phyloP scores from a whole-genome alignment of 1,139 yeast species.

The Diutina pseudorugosa region DNA sequence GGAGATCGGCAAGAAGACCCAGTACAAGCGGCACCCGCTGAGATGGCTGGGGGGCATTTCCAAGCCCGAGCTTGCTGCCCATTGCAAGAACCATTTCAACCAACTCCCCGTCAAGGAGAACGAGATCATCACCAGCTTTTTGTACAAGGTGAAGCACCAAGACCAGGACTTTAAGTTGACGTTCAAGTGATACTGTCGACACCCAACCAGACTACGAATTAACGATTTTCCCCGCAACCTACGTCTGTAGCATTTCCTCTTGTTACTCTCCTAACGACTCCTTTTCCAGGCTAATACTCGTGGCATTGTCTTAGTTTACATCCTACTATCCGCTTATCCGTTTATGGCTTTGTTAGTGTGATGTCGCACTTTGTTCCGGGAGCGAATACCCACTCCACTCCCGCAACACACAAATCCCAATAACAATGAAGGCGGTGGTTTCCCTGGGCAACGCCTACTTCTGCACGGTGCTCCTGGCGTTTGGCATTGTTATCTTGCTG shows the following conservation, averaged over 20 bases:
- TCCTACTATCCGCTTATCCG: too few species aligned
- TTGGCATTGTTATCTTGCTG: conserved; percentile 78
- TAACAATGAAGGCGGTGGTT: conserved; percentile 17
- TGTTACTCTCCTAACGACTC: too few species aligned
- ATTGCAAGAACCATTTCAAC: conserved; percentile 51
- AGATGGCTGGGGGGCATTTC: conserved; percentile 20
- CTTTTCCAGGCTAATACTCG: too few species aligned
- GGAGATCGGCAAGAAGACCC: conserved; percentile 53
- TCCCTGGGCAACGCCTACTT: conserved; percentile 80
- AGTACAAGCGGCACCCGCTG: conserved; percentile 19
- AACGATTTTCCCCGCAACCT: background rate
- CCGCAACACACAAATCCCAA: background rate
- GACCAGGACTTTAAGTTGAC: conserved; percentile 33
- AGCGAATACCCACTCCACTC: background rate
- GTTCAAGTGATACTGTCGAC: conserved; percentile 5
- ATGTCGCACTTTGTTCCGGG: too few species aligned
- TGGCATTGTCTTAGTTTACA: too few species aligned
- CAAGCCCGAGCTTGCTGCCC: conserved; percentile 43
- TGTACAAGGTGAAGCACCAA: conserved; percentile 63
- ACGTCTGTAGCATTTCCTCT: background rate
- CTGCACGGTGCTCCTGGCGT: conserved; percentile 85
- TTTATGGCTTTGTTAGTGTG: background rate
- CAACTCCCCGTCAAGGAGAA: conserved; percentile 57
- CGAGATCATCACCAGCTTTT: conserved; percentile 66
- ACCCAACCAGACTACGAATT: too few species aligned